phyloP scores from a whole-genome alignment of 2,329 filamentous ascomycete species.

The Alternaria sp. region DNA sequence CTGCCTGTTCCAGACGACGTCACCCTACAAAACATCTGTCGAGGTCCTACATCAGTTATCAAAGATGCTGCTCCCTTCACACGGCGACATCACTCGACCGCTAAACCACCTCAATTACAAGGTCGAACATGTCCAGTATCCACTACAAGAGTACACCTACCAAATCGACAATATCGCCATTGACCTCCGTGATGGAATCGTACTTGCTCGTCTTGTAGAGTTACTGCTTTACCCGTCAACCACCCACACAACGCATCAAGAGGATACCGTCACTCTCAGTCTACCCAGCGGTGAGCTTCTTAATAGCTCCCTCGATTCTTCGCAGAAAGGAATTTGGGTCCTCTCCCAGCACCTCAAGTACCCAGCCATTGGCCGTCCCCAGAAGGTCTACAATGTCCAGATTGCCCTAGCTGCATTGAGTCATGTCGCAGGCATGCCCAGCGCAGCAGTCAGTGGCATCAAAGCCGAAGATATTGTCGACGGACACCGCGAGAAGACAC shows the following conservation, averaged over 20 bases:
- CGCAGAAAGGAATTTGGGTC: conserved; percentile 53
- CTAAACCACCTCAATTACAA: conserved; percentile 66
- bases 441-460: conserved; percentile 54
- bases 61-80: conserved; percentile 64
- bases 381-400: conserved; percentile 68
- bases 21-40: conserved; percentile 64
- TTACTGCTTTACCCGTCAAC: conserved; percentile 59
- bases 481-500: conserved; percentile 70
- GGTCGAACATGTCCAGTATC: conserved; percentile 63
- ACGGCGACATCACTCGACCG: conserved; percentile 64
- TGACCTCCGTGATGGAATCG: conserved; percentile 68
- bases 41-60: conserved; percentile 62
- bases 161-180: conserved; percentile 67
- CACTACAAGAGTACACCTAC: conserved; percentile 67
- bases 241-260: conserved; percentile 37
- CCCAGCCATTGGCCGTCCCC: conserved; percentile 62
- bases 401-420: conserved; percentile 63
- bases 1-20: conserved; percentile 62
- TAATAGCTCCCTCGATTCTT: conserved; percentile 45
- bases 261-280: conserved; percentile 55
- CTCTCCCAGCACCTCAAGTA: conserved; percentile 67
- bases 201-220: conserved; percentile 67
- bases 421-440: conserved; percentile 52
- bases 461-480: conserved; percentile 68
- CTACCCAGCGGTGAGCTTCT: conserved; percentile 57